Evolutionary conservation across 2,329 filamentous ascomycete species (phyloP), one percentile per base, ranked within the genome.

Genomic region (Diaporthe amygdali): DNA sequence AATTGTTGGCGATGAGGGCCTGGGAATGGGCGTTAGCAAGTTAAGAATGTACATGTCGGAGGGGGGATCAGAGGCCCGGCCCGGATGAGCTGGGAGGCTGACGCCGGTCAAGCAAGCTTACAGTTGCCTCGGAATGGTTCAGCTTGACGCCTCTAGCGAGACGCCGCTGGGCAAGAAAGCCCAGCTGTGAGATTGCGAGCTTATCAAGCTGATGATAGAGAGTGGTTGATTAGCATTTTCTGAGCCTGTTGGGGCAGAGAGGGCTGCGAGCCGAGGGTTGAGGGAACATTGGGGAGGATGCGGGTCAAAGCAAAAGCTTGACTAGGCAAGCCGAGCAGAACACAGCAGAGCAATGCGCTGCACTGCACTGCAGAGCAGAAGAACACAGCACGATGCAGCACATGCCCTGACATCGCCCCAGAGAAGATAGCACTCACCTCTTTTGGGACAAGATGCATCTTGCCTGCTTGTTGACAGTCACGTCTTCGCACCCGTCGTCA

Each of bases 111-210:
- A 25, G 59, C 30, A 69, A 70, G 74, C 82, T 78, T 82, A 96
- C 94, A 75, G 90, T 91, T 73, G 96, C 94, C 85, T 98, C 96
- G 39, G 93, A 88, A 84, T 97, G 94, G 79, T 98, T 98, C 76
- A 98, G 85, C 79, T 92, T 93, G 68, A 98, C 91, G 66, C 96
- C 96, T 77, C 96, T 88, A 39, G 96, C 96, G 75, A 98, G 90
- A 72, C 96, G 90, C 74, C 92, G 89, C 85, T 98, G 96, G 68
- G 96, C 96, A 61, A 98, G 88, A 75, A 93, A 88, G 76, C 96
- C 96, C 73, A 97, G 86, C 83, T 98, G 94, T 68, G 95, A 94
- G 80, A 97, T 96, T 81, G 93, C 89, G 83, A 98, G 94, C 90
- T 98, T 98, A 87, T 98, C 96, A 79, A 98, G 88, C 96, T 98